phyloP scores from a whole-genome alignment of 352 stramenopile species.

The Globisporangium iwayamae region DNA sequence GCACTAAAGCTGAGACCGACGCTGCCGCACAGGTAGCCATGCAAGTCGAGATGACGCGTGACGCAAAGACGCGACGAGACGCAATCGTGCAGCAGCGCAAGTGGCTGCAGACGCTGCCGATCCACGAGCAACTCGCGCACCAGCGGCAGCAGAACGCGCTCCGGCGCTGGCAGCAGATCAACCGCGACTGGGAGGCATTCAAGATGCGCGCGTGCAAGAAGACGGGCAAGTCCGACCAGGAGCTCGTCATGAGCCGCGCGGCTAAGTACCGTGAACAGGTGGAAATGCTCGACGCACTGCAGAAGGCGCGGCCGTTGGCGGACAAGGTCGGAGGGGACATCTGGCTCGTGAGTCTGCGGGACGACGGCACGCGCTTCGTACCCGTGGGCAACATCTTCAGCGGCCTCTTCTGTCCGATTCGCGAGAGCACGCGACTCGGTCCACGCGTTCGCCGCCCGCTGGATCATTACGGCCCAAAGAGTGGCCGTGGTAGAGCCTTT shows the following conservation, averaged over 20 bases:
- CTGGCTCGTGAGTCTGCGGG: slow-evolving; percentile 88
- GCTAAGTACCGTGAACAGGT: slow-evolving; percentile 85
- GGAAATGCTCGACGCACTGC: slow-evolving; percentile 88
- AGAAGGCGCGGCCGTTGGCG: slow-evolving; percentile 79
- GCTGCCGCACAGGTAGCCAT: slow-evolving; percentile 5
- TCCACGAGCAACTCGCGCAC: slow-evolving; percentile 63
- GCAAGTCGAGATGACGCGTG: slow-evolving; percentile 27
- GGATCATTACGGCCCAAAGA: slow-evolving; percentile 22
- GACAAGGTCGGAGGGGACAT: slow-evolving; percentile 87
- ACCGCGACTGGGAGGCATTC: slow-evolving; percentile 68
- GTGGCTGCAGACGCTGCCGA: slow-evolving; percentile 65
- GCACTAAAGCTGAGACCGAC: not conserved
- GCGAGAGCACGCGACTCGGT: slow-evolving; percentile 56
- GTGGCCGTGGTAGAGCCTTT: not conserved
- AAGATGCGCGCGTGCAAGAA: slow-evolving; percentile 50
- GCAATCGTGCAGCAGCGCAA: slow-evolving; percentile 48
- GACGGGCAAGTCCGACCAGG: slow-evolving; percentile 56
- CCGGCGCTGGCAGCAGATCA: slow-evolving; percentile 68
- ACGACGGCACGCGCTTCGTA: slow-evolving; percentile 83
- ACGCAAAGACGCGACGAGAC: slow-evolving; percentile 42
- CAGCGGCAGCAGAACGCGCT: slow-evolving; percentile 67
- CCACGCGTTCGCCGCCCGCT: slow-evolving; percentile 56
- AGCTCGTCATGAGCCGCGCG: slow-evolving; percentile 85
- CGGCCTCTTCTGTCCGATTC: slow-evolving; percentile 86
- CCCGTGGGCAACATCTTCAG: slow-evolving; percentile 92